phyloP scores from a whole-genome alignment of 192 early-diverging fungal species.

The Backusella circina region DNA sequence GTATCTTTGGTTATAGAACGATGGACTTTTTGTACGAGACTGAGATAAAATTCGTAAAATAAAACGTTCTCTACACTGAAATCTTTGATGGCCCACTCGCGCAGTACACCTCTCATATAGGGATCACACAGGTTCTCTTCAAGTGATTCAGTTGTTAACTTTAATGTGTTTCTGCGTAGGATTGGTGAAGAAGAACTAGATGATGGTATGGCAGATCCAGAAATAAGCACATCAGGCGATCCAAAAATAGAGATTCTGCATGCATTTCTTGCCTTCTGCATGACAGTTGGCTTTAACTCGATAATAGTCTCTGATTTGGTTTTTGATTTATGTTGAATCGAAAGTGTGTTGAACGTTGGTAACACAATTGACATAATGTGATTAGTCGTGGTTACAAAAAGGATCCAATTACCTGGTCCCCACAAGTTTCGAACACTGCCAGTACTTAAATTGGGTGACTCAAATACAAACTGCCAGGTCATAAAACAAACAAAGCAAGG shows the following conservation, averaged over 20 bases:
- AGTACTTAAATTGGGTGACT: background rate
- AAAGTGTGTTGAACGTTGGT: background rate
- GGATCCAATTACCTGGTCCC: slow-evolving; percentile 4
- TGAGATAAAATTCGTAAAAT: slow-evolving; percentile 18
- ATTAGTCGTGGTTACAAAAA: background rate
- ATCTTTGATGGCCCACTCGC: slow-evolving; percentile 14
- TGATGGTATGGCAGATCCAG: background rate
- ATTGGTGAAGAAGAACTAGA: background rate
- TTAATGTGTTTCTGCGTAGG: background rate
- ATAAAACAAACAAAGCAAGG: slow-evolving; percentile 38
- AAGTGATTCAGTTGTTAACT: slow-evolving; percentile 5
- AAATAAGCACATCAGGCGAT: background rate
- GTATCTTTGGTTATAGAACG: background rate
- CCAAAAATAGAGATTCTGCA: background rate
- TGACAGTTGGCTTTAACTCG: background rate
- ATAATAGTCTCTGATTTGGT: background rate
- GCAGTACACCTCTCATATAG: background rate
- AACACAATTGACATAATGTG: slow-evolving; percentile 6
- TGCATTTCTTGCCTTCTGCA: background rate
- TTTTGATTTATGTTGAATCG: background rate
- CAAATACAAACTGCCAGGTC: slow-evolving; percentile 23
- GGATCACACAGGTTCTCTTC: background rate
- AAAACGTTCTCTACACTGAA: slow-evolving; percentile 25
- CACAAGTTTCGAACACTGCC: background rate
- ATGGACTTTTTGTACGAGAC: background rate